These are phyloP conservation scores for Rhodomyrtus tomentosa DNA, from an alignment of 345 rosid species.

Conservation along the genomic window DNA sequence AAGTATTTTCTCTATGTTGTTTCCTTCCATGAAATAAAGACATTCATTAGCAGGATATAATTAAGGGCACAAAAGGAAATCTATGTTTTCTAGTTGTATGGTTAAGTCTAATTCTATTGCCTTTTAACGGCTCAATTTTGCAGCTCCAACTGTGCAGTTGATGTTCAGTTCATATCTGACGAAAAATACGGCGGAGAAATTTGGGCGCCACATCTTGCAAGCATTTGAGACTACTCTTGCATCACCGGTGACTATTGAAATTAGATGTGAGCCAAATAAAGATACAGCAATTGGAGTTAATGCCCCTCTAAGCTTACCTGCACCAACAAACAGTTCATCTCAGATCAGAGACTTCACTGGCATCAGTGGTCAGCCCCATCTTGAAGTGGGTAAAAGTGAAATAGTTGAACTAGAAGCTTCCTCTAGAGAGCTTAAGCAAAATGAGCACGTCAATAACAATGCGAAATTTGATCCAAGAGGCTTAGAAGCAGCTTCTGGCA, in stretches of 20 bases:
- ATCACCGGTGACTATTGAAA: slow-evolving; percentile 66
- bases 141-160: slow-evolving; percentile 91
- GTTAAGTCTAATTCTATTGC: background rate
- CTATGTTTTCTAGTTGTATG: background rate
- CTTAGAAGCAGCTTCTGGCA: slow-evolving; percentile 11
- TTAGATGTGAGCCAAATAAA: slow-evolving; percentile 50
- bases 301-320: slow-evolving; percentile 26
- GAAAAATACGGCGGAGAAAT: slow-evolving; percentile 61
- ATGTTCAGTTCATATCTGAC: slow-evolving; percentile 52
- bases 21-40: background rate
- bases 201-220: slow-evolving; percentile 45
- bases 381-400: slow-evolving; percentile 40
- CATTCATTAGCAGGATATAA: background rate
- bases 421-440: slow-evolving; percentile 19
- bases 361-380: slow-evolving; percentile 3
- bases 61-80: background rate
- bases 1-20: background rate
- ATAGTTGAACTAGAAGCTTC: slow-evolving; percentile 59
- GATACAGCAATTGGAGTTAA: slow-evolving; percentile 19
- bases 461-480: slow-evolving; percentile 4
- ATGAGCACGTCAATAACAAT: background rate
- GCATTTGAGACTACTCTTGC: slow-evolving; percentile 85
- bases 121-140: slow-evolving; percentile 1
- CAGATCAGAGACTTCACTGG: slow-evolving; percentile 5
- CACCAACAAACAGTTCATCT: slow-evolving; percentile 27